Evolutionary conservation across 495 filamentous ascomycete genomes (phyloP).

Genomic region (Xeromyces bisporus): DNA sequence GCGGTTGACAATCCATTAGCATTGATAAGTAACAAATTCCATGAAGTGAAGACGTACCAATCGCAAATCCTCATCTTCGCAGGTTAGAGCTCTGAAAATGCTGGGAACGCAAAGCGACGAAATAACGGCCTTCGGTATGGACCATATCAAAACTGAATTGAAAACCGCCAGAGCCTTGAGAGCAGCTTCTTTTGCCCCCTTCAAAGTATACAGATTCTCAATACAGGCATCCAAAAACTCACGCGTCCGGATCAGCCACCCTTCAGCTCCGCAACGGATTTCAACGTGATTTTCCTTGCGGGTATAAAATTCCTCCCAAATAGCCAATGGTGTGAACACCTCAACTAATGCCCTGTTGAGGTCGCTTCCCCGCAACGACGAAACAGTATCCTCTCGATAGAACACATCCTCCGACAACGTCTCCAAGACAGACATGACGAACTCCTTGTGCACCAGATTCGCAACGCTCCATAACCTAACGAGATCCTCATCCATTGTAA

Average conservation of each 20-base stretch:
- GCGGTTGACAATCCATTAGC: slow-evolving; percentile 5
- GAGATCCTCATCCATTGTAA: slow-evolving; percentile 78
- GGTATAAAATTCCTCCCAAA: slow-evolving; percentile 59
- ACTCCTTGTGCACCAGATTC: slow-evolving; percentile 52
- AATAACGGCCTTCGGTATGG: slow-evolving; percentile 62
- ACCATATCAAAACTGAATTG: slow-evolving; percentile 65
- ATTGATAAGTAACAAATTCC: too few relatives aligned
- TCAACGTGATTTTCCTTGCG: slow-evolving; percentile 42
- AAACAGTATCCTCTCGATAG: slow-evolving; percentile 70
- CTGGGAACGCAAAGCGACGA: slow-evolving; percentile 50
- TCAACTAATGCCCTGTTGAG: slow-evolving; percentile 82
- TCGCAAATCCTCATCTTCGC: slow-evolving; percentile 54
- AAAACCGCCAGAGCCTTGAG: slow-evolving; percentile 60
- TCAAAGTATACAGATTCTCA: slow-evolving; percentile 42
- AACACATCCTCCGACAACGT: slow-evolving; percentile 93
- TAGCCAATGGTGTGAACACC: slow-evolving; percentile 64
- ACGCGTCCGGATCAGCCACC: slow-evolving; percentile 70
- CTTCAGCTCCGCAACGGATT: slow-evolving; percentile 59
- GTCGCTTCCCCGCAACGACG: slow-evolving; percentile 61
- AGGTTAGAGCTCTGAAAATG: slow-evolving; percentile 59
- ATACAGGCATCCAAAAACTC: slow-evolving; percentile 59
- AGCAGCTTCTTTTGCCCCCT: slow-evolving; percentile 42
- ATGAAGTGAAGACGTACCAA: too few relatives aligned
- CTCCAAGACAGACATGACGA: slow-evolving; percentile 73
- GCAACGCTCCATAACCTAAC: slow-evolving; percentile 60